Conservation (phyloP, 306 rosid genomes). For the Lagenaria siceraria region DNA sequence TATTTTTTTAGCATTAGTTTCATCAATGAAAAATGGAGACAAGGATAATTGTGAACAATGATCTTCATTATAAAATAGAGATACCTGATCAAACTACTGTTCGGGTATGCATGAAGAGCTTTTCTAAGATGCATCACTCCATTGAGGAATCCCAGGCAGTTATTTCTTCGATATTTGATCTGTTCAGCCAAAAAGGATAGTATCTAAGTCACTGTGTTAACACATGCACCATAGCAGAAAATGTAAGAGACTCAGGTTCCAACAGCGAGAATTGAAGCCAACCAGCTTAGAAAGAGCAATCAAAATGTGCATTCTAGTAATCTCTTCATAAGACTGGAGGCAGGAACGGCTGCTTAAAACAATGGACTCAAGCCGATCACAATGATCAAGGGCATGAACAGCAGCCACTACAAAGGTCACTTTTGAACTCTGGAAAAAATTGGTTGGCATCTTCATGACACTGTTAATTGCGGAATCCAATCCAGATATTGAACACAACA, state of each 20-base stretch:
- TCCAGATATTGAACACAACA: conserved; percentile 56
- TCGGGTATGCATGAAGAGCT: conserved; percentile 77
- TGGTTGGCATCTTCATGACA: conserved; percentile 68
- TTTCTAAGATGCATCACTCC: conserved; percentile 68
- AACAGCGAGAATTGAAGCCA: conserved; percentile 11
- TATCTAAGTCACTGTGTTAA: background rate
- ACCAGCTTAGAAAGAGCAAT: conserved; percentile 83
- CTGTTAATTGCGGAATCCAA: conserved; percentile 42
- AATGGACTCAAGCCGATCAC: conserved; percentile 43
- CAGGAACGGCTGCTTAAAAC: conserved; percentile 38
- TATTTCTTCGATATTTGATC: conserved; percentile 48
- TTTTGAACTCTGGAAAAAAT: conserved; percentile 56
- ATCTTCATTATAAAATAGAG: background rate
- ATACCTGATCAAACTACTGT: conserved; percentile 63
- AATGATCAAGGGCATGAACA: conserved; percentile 57
- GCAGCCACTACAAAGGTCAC: conserved; percentile 65
- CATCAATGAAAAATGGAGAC: no score
- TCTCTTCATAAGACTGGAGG: conserved; percentile 58
- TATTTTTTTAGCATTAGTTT: no score
- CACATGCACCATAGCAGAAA: background rate
- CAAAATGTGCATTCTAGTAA: conserved; percentile 57
- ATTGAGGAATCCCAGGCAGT: conserved; percentile 42
- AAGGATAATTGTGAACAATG: background rate
- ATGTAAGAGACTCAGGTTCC: conserved; percentile 10
- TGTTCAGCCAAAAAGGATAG: conserved; percentile 20